Evolutionary conservation across 192 early-diverging fungal species (phyloP).

Genomic region (Spizellomyces sp.): DNA sequence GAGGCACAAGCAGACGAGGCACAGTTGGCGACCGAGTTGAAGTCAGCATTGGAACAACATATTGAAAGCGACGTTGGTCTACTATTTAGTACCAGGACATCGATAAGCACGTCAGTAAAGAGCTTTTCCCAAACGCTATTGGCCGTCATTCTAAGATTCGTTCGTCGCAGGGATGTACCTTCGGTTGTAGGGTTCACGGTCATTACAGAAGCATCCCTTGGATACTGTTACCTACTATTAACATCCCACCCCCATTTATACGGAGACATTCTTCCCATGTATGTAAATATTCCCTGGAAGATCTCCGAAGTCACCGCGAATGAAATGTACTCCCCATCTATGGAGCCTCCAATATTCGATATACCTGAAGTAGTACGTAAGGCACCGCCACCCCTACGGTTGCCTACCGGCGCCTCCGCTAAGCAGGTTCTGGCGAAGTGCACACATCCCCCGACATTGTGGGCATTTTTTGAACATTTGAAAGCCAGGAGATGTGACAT

Average conservation of each 20-base stretch:
- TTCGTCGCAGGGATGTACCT: conserved; percentile 36
- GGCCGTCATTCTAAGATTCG: conserved; percentile 20
- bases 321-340: conserved; percentile 2
- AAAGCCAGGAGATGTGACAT: background rate
- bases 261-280: conserved; percentile 37
- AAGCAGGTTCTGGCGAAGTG: background rate
- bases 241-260: conserved; percentile 58
- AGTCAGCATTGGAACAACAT: conserved; percentile 5
- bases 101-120: too few species aligned
- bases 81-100: conserved; percentile 1
- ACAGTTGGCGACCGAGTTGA: conserved; percentile 1
- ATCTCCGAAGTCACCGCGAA: background rate
- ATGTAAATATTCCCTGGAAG: too few species aligned
- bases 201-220: conserved; percentile 68
- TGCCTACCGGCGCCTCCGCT: background rate
- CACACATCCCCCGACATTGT: conserved; percentile 1
- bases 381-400: background rate
- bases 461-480: conserved; percentile 27
- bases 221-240: conserved; percentile 68
- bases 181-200: conserved; percentile 62
- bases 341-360: conserved; percentile 3
- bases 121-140: too few species aligned
- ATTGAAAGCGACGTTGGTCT: conserved; percentile 3
- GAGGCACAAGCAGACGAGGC: conserved; percentile 12
- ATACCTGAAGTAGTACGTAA: conserved; percentile 14